phyloP scores from a whole-genome alignment of 257 asterid species.

The Perilla frutescens region DNA sequence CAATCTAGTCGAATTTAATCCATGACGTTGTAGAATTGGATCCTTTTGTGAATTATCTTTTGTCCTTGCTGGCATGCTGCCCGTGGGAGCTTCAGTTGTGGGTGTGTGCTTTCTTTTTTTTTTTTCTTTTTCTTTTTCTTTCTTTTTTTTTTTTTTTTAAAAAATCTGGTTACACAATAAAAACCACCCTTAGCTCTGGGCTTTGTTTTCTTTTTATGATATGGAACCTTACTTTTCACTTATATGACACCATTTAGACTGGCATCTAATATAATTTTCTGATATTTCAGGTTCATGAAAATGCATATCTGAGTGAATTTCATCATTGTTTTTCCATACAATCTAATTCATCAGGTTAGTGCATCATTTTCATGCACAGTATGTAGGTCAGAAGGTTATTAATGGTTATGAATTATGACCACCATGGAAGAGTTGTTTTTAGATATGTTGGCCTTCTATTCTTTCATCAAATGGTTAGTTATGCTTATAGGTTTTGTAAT shows the following conservation, averaged over 20 bases:
- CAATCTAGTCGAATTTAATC: conserved; percentile 10
- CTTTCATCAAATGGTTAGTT: conserved; percentile 12
- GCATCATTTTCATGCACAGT: conserved; percentile 28
- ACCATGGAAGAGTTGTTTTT: conserved; percentile 7
- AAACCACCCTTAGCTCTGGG: neutral
- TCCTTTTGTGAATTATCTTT: neutral
- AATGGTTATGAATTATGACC: neutral
- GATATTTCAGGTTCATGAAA: conserved; percentile 82
- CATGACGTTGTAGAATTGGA: conserved; percentile 7
- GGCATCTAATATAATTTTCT: conserved; percentile 23
- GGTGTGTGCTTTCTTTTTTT: too few relatives aligned
- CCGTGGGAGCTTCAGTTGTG: conserved; percentile 10
- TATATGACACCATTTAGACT: conserved; percentile 19
- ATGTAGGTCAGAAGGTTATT: neutral
- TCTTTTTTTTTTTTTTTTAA: too few relatives aligned
- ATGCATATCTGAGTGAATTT: conserved; percentile 83
- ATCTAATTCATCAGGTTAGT: conserved; percentile 81
- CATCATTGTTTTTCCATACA: conserved; percentile 89
- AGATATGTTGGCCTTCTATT: neutral
- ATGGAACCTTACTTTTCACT: conserved; percentile 10
- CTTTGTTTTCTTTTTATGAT: conserved; percentile 2
- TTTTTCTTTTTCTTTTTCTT: too few relatives aligned
- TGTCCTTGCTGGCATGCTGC: conserved; percentile 9
- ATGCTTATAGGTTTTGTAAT: conserved; percentile 5
- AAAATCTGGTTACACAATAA: neutral